These are phyloP conservation scores for Phaseolus coccineus DNA, from an alignment of 331 rosid species.

Conservation along the genomic window DNA sequence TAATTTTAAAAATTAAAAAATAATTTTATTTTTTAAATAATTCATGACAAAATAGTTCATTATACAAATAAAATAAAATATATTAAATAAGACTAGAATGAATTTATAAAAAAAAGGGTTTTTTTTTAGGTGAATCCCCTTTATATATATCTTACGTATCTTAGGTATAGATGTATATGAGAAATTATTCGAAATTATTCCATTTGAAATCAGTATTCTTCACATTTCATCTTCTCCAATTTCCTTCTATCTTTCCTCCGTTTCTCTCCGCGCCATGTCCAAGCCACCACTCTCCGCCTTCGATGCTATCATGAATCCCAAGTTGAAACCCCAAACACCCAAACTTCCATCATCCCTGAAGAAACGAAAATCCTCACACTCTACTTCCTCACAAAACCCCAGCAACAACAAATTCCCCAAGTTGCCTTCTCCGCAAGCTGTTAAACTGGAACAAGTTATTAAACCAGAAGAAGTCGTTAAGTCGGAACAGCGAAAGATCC, in stretches of 20 bases:
- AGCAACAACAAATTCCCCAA: neutral
- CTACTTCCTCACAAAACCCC: conserved; percentile 44
- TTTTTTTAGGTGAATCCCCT: no score
- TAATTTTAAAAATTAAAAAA: no score
- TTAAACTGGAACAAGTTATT: neutral
- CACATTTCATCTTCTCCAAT: neutral
- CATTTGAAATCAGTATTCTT: no score
- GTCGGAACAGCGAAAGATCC: conserved; percentile 40
- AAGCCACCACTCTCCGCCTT: conserved; percentile 68
- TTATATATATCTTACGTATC: no score
- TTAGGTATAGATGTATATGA: no score
- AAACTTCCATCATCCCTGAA: conserved; percentile 48
- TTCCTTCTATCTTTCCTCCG: conserved; percentile 7
- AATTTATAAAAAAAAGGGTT: no score
- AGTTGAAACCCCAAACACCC: neutral
- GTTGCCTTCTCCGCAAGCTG: no score
- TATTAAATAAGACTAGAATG: no score
- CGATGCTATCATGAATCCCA: conserved; percentile 66
- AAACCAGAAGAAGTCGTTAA: conserved; percentile 9
- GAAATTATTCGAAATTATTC: no score
- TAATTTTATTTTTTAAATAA: no score
- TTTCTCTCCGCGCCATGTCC: conserved; percentile 56
- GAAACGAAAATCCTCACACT: conserved; percentile 61
- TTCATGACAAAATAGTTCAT: no score
- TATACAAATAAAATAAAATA: no score